Evolutionary conservation across 176 grass and related monocot species (phyloP).

Genomic region (Oryza glumipatula): DNA sequence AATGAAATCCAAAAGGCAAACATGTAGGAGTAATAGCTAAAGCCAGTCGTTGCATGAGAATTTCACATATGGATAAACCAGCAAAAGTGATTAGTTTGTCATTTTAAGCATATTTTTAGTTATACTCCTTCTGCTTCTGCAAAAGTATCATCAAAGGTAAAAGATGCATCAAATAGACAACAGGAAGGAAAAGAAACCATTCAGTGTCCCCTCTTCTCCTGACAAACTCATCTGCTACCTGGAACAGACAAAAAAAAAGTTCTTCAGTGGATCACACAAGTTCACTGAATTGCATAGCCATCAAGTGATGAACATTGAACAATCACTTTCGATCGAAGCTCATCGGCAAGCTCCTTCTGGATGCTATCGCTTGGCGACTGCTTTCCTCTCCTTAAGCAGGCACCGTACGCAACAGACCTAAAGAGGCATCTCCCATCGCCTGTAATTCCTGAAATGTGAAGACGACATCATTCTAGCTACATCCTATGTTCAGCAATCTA

Average conservation of each 20-base stretch:
- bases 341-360: slow-evolving; percentile 92
- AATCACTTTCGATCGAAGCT: slow-evolving; percentile 81
- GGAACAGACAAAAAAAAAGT: slow-evolving; percentile 6
- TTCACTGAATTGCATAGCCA: slow-evolving; percentile 15
- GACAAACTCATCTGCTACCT: slow-evolving; percentile 96
- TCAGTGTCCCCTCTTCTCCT: slow-evolving; percentile 84
- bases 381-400: slow-evolving; percentile 65
- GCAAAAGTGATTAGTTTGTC: background rate
- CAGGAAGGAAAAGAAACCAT: slow-evolving; percentile 56
- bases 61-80: background rate
- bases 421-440: slow-evolving; percentile 96
- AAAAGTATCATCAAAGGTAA: background rate
- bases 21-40: background rate
- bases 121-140: background rate
- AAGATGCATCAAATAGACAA: background rate
- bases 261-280: background rate
- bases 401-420: slow-evolving; percentile 78
- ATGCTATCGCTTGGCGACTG: slow-evolving; percentile 70
- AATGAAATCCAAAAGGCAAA: background rate
- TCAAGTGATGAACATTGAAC: background rate
- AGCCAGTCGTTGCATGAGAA: no score
- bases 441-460: slow-evolving; percentile 78
- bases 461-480: background rate
- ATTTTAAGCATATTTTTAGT: slow-evolving; percentile 22
- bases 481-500: background rate